Evolutionary conservation across 441 rosid species (phyloP), one percentile per base, ranked within the genome.

Genomic region (Melastoma candidum): DNA sequence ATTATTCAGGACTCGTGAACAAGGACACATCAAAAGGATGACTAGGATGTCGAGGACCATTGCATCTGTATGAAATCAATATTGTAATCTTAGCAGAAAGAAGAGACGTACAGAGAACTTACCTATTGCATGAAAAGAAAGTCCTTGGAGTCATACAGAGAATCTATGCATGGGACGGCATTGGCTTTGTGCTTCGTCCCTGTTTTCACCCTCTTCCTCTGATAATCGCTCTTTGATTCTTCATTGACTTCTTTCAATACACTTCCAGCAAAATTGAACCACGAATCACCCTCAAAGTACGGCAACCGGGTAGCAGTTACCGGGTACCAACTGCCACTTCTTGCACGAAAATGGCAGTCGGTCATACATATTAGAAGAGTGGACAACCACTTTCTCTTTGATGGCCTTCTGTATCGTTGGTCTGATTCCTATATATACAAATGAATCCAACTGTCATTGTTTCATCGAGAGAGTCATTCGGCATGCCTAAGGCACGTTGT

Each of bases 111-210:
- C 8, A 8, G 7, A 32, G 41, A 32, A 32, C 41, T 32, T 44
- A 59, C 63, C 63, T 59, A 50, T 50, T 44, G 54, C 55, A 59
- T 59, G 55, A 49, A 49, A 13, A 51, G 63, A 49, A 45, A 50
- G 43, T 59, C 56, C 43, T 52, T 52, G 56, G 56, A 22, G 43
- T 26, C 46, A 13, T 51, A 22, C 9, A 49, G 50, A 39, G 26
- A 45, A 14, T 29, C 36, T 59, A 41, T 27, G 5, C 25, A 52
- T 51, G 44, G 25, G 14, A 52, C 22, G 26, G 56, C 63, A 43
- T 51, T 59, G 24, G 29, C 11, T 24, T 47, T 46, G 29, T 56
- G 45, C 47, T 32, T 50, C 3, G 51, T 26, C 9, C 45, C 52
- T 17, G 12, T 41, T 26, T 48, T 48, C 14, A 17, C 47, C 44